Evolutionary conservation across 1,139 yeast species (phyloP).

Genomic region (Zygotorulaspora mrakii): DNA sequence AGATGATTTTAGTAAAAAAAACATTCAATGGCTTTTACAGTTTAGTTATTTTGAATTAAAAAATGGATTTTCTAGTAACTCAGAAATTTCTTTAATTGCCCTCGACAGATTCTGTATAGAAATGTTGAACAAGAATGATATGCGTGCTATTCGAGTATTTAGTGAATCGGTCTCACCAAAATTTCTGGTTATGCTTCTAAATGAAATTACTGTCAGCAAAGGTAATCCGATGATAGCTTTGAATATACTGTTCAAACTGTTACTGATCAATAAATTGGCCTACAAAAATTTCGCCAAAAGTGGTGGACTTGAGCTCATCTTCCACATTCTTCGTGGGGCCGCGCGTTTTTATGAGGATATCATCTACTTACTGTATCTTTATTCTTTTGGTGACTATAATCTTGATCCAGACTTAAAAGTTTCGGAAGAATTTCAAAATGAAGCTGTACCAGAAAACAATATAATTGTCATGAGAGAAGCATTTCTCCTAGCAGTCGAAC

Average conservation of each 20-base stretch:
- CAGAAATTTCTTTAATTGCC: constrained; percentile 17
- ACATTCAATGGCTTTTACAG: constrained; percentile 41
- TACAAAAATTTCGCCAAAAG: constrained; percentile 49
- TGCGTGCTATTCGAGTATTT: constrained; percentile 32
- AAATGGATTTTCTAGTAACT: constrained; percentile 23
- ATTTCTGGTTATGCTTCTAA: constrained; percentile 59
- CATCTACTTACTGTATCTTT: constrained; percentile 22
- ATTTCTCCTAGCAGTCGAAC: constrained; percentile 30
- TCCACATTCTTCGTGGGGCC: constrained; percentile 38
- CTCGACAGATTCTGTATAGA: constrained; percentile 16
- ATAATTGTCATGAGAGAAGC: constrained; percentile 23
- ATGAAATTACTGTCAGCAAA: constrained; percentile 37
- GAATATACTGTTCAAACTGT: constrained; percentile 47
- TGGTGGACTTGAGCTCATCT: constrained; percentile 54
- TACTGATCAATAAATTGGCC: constrained; percentile 48
- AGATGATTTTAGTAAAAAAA: constrained; percentile 41
- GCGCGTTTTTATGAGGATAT: constrained; percentile 32
- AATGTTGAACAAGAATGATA: constrained; percentile 15
- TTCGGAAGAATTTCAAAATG: constrained; percentile 21
- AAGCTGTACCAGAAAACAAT: constrained; percentile 1
- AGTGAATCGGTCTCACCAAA: constrained; percentile 59
- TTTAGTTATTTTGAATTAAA: constrained; percentile 43
- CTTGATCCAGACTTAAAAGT: constrained; percentile 13
- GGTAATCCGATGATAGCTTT: constrained; percentile 48
- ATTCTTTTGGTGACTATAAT: constrained; percentile 15